Conservation (phyloP, 352 stramenopile species). For the Lagenidium giganteum region DNA sequence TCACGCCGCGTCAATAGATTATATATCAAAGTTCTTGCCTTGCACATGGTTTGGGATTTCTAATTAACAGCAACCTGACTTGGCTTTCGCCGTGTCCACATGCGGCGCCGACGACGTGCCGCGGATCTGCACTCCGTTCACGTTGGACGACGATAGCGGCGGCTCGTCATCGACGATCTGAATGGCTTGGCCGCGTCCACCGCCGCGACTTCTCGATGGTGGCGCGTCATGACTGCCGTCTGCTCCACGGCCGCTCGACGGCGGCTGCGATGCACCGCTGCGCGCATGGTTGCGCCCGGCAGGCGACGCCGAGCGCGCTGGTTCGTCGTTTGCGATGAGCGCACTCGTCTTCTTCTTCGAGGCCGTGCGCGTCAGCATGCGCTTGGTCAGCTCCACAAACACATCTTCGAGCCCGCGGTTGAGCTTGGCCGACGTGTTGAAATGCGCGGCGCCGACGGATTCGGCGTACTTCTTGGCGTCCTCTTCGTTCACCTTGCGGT, state of each 20-base stretch:
- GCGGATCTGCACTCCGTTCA: slow-evolving; percentile 16
- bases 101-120: slow-evolving; percentile 17
- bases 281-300: slow-evolving; percentile 1
- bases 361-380: slow-evolving; percentile 60
- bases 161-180: slow-evolving; percentile 11
- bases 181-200: slow-evolving; percentile 15
- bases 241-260: background rate
- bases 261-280: background rate
- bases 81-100: slow-evolving; percentile 18
- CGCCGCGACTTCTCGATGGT: slow-evolving; percentile 2
- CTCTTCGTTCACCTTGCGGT: slow-evolving; percentile 82
- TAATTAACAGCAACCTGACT: slow-evolving; percentile 26
- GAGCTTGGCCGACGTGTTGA: slow-evolving; percentile 90
- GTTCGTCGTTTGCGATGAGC: slow-evolving; percentile 75
- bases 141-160: slow-evolving; percentile 17
- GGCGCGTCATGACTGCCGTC: background rate
- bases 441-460: slow-evolving; percentile 84
- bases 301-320: slow-evolving; percentile 22
- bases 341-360: slow-evolving; percentile 78
- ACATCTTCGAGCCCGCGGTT: slow-evolving; percentile 89
- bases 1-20: no score
- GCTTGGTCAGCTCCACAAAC: slow-evolving; percentile 87
- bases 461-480: slow-evolving; percentile 83
- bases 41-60: no score
- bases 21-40: no score